A percentile compares a stretch with the other conserved stretches of the same genome.
phyloP scores from a whole-genome alignment of 495 filamentous ascomycete species.

The Usnea hakonensis region DNA sequence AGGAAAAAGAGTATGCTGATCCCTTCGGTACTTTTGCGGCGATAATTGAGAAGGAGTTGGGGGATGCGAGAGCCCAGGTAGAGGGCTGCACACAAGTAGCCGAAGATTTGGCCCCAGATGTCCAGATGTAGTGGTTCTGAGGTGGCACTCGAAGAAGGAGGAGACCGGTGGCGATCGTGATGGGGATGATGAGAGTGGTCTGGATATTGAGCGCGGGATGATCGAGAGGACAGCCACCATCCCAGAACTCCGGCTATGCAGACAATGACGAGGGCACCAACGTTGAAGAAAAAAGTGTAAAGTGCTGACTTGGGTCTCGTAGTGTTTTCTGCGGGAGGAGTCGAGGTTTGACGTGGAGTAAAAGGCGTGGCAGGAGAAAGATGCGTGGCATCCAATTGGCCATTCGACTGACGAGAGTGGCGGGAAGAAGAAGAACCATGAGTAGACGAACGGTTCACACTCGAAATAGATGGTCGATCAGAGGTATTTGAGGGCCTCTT shows the following conservation, averaged over 20 bases:
- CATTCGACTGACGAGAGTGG: slow-evolving; percentile 23
- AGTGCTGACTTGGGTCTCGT: slow-evolving; percentile 35
- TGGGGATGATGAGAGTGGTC: slow-evolving; percentile 10
- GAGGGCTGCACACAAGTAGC: slow-evolving; percentile 74
- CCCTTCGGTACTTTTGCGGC: slow-evolving; percentile 82
- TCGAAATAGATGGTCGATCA: slow-evolving; percentile 9
- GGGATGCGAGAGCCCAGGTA: slow-evolving; percentile 86
- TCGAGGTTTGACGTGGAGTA: slow-evolving; percentile 32
- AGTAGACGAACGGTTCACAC: slow-evolving; percentile 6
- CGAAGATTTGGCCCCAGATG: slow-evolving; percentile 73
- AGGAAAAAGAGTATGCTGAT: slow-evolving; percentile 90
- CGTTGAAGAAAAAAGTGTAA: slow-evolving; percentile 63
- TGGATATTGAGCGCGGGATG: slow-evolving; percentile 16
- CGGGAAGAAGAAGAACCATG: slow-evolving; percentile 27
- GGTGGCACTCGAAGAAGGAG: slow-evolving; percentile 20
- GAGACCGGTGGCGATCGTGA: slow-evolving; percentile 15
- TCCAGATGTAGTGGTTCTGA: slow-evolving; percentile 50
- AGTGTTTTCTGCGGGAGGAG: slow-evolving; percentile 15
- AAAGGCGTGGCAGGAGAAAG: slow-evolving; percentile 76
- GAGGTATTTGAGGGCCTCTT: slow-evolving; percentile 2
- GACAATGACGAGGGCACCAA: slow-evolving; percentile 64
- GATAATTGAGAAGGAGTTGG: slow-evolving; percentile 83
- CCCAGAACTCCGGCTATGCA: slow-evolving; percentile 73
- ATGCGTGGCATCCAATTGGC: slow-evolving; percentile 51
- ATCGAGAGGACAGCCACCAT: slow-evolving; percentile 64